These are phyloP conservation scores for Pancytospora philotis DNA, from an alignment of 371 early-diverging fungal species.

Conservation along the genomic window DNA sequence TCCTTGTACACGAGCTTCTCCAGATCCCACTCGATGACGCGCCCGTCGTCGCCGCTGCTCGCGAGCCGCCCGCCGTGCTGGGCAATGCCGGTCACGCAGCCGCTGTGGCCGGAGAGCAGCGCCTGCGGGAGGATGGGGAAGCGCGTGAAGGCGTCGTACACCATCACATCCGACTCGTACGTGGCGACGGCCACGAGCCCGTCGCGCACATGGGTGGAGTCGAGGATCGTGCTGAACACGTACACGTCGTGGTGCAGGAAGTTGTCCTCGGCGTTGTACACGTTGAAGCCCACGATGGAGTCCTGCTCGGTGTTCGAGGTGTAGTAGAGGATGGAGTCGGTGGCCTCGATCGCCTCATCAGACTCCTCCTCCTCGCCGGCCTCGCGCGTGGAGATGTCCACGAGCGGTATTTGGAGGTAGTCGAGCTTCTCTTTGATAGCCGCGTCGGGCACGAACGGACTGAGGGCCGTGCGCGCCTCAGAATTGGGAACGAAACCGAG, in stretches of 20 bases:
- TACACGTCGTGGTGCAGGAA: conserved; percentile 43
- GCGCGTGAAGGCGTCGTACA: conserved; percentile 37
- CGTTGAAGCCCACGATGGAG: conserved; percentile 23
- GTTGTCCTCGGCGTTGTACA: conserved; percentile 20
- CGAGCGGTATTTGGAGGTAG: conserved; percentile 10
- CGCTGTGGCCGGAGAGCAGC: conserved; percentile 38
- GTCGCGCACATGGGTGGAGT: conserved; percentile 17
- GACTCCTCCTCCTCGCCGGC: conserved; percentile 11
- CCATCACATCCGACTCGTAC: conserved; percentile 32
- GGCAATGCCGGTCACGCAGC: conserved; percentile 11
- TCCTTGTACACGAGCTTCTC: conserved; percentile 6
- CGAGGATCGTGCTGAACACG: conserved; percentile 31
- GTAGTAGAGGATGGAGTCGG: conserved; percentile 32
- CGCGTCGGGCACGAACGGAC: conserved; percentile 14
- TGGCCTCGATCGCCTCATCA: conserved; percentile 26
- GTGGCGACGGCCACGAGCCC: conserved; percentile 38
- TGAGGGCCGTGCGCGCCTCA: conserved; percentile 23
- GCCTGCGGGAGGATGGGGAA: conserved; percentile 37
- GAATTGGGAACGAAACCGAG: conserved; percentile 24
- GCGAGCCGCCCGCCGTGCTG: conserved; percentile 5
- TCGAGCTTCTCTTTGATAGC: conserved; percentile 7
- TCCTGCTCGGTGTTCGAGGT: conserved; percentile 40
- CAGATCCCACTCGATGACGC: conserved; percentile 46
- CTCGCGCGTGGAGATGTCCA: conserved; percentile 13
- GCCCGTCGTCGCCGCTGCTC: conserved; percentile 29